Percentiles rank a stretch among this genome's conserved stretches.
Conservation (phyloP, 1,284 basidiomycete genomes). For the Boletus calvinii region DNA sequence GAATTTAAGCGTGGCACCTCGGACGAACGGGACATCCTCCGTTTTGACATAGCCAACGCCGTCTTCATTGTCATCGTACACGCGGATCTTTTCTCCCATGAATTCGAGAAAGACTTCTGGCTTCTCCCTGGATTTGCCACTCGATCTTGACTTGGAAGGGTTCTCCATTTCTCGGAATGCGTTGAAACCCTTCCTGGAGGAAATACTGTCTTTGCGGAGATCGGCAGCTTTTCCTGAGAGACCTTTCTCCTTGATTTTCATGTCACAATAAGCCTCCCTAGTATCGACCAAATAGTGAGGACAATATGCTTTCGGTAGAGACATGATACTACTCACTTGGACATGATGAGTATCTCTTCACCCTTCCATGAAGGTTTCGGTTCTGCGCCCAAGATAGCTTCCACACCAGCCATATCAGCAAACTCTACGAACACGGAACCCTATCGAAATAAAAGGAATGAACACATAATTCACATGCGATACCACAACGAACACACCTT, state of each 20-base stretch:
- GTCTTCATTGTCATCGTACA: slow-evolving; percentile 62
- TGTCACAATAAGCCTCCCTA: slow-evolving; percentile 88
- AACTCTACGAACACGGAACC: slow-evolving; percentile 95
- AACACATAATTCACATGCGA: neutral
- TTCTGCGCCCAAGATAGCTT: slow-evolving; percentile 77
- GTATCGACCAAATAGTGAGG: neutral
- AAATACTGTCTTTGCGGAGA: slow-evolving; percentile 52
- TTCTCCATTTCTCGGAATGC: slow-evolving; percentile 82
- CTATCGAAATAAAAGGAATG: slow-evolving; percentile 40
- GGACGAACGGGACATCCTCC: slow-evolving; percentile 70
- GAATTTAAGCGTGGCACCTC: slow-evolving; percentile 75
- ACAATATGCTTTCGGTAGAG: neutral
- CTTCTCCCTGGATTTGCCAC: slow-evolving; percentile 43
- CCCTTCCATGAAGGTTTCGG: slow-evolving; percentile 79
- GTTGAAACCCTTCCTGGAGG: slow-evolving; percentile 70
- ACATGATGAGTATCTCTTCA: slow-evolving; percentile 79
- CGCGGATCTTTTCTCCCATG: slow-evolving; percentile 61
- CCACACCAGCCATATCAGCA: slow-evolving; percentile 66
- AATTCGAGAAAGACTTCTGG: slow-evolving; percentile 70
- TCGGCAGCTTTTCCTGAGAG: slow-evolving; percentile 65
- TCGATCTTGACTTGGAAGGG: slow-evolving; percentile 41
- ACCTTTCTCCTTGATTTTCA: slow-evolving; percentile 98
- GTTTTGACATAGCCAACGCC: slow-evolving; percentile 59
- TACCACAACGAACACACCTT: slow-evolving; percentile 51
- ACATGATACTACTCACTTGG: slow-evolving; percentile 60